Evolutionary conservation across 225 moss, liverwort and hornwort genomes (phyloP).

Genomic region (Neckera pumila): DNA sequence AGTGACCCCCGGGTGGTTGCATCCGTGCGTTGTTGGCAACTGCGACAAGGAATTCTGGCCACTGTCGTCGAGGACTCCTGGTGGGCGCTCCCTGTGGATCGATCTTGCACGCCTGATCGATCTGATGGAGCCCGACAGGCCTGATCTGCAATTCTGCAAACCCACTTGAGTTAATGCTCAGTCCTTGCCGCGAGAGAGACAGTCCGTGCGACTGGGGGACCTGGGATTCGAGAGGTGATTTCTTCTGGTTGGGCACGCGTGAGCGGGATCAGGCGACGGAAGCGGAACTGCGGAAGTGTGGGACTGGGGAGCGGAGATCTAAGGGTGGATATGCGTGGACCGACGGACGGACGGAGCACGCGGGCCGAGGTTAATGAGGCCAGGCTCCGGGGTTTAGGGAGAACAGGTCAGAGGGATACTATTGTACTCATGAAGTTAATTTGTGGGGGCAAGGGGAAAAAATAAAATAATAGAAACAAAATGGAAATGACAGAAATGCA

Average conservation of each 20-base stretch:
- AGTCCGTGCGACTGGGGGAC: not conserved
- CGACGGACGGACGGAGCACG: not conserved
- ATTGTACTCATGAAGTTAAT: not conserved
- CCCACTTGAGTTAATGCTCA: not conserved
- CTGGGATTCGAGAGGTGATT: not conserved
- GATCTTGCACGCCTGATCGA: not conserved
- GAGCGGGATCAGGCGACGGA: not conserved
- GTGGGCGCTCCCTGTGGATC: not conserved
- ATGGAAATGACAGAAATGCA: not conserved
- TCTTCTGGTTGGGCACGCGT: not conserved
- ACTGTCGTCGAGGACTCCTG: not conserved
- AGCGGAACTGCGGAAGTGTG: not conserved
- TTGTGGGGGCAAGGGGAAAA: not conserved
- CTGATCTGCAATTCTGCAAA: not conserved
- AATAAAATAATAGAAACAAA: not conserved
- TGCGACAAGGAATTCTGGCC: not conserved
- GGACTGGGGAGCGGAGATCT: not conserved
- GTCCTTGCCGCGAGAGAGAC: not conserved
- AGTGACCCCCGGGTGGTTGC: not conserved
- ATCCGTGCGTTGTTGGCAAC: not conserved
- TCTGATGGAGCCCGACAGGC: not conserved
- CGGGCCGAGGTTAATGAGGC: not conserved
- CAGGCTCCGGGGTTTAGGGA: not conserved
- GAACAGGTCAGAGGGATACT: not conserved
- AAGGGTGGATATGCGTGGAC: not conserved